Evolutionary conservation across 331 rosid genomes (phyloP), one percentile per base, ranked within the genome.

Genomic region (Acacia pycnantha): DNA sequence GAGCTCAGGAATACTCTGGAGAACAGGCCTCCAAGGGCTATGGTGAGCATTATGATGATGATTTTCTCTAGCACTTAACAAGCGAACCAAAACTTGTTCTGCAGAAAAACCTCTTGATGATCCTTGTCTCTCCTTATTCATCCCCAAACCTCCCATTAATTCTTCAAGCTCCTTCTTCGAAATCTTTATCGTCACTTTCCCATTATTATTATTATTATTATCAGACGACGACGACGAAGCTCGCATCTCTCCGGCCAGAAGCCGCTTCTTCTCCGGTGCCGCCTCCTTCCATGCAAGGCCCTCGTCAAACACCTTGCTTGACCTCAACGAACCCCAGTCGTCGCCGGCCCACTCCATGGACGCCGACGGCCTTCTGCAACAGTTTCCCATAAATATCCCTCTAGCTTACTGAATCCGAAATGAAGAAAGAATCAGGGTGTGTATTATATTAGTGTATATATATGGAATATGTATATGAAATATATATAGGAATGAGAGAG

Each of bases 1-100:
- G 70, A 85, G 83, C 87, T 95, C 97, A 12, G 98, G 97, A 70
- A 95, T 93, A 64, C 91, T 93, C 62, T 91, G 93, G 3, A 95
- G 90, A 40, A 70, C 88, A 4, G 97, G 98, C 85, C 85, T 91
- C 98, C 98, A 93, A 0, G 81, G 85, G 62, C 89, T 76, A 66
- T 88, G 94, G 81, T 90, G 89, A 65, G 22, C 43, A 14, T 16
- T 68, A 78, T 72, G 81, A 56, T 58, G 27, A 58, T 59, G 66
- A 22, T 58, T 29, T 75, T 82, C 92, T 53, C 71, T 71, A 2
- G 78, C 86, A 15, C 81, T 84, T 26, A 86, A 53, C 78, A 89
- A 67, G 3, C 84, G 77, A 43, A 84, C 69, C 8, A 95, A 67
- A 21, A 95, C 76, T 66, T 89, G 88, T 62, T 90, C 91, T 5